A percentile compares a stretch with the other conserved stretches of the same genome.
phyloP scores from a whole-genome alignment of 2,329 filamentous ascomycete species.

The Plectosphaerella cucumerina region DNA sequence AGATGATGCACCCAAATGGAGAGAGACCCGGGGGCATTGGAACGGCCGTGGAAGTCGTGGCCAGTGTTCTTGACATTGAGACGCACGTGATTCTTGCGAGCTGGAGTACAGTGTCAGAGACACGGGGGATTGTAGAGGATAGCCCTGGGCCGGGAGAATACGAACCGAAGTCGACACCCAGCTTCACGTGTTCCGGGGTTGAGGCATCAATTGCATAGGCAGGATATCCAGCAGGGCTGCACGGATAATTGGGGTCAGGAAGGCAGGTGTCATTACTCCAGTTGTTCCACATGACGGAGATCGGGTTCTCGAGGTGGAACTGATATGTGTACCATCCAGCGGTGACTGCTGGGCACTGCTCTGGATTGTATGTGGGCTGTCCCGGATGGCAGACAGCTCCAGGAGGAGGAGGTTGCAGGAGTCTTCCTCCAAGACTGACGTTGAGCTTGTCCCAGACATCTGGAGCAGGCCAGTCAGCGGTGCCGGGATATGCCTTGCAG shows the following conservation, averaged over 20 bases:
- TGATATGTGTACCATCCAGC: conserved; percentile 11
- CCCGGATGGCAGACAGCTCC: conserved; percentile 39
- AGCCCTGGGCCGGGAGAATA: not conserved
- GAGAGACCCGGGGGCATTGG: conserved; percentile 44
- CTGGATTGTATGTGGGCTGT: conserved; percentile 23
- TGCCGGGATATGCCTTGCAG: conserved; percentile 45
- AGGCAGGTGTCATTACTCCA: conserved; percentile 48
- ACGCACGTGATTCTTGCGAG: conserved; percentile 34
- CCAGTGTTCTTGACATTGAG: conserved; percentile 35
- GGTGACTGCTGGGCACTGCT: conserved; percentile 21
- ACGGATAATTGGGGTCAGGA: conserved; percentile 31
- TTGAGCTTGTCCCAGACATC: conserved; percentile 42
- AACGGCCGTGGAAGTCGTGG: conserved; percentile 41
- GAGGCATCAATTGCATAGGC: conserved; percentile 31
- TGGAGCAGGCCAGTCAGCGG: conserved; percentile 41
- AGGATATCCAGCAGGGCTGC: conserved; percentile 26
- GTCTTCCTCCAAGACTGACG: conserved; percentile 33
- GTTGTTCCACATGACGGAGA: conserved; percentile 34
- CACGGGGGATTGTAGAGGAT: not conserved
- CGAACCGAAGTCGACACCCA: conserved; percentile 38
- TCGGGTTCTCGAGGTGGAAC: conserved; percentile 28
- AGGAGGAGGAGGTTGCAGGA: conserved; percentile 38
- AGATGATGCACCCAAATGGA: conserved; percentile 51
- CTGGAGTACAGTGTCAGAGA: conserved; percentile 9
- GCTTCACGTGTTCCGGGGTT: conserved; percentile 24